Evolutionary conservation across 2,329 filamentous ascomycete genomes (phyloP).

Genomic region (Aureobasidium melanogenum): DNA sequence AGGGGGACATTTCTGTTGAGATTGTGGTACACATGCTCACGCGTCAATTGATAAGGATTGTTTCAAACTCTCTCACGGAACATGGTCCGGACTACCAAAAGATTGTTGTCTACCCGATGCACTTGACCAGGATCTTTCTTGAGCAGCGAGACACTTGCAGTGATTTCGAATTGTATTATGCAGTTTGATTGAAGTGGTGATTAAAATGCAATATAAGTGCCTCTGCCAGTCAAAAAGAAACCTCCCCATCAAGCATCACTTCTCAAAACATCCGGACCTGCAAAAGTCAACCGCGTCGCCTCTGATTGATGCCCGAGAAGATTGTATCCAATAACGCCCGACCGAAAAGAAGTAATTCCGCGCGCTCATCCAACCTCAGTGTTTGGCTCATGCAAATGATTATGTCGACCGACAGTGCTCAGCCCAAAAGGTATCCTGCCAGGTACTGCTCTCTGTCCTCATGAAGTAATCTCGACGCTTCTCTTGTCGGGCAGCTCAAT

Average conservation of each 20-base stretch:
- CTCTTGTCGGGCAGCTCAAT: conserved; percentile 10
- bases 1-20: no score
- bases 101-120: neutral
- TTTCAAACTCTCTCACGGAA: no score
- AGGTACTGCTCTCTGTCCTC: neutral
- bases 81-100: neutral
- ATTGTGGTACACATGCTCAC: neutral
- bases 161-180: neutral
- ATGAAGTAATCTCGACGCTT: conserved; percentile 8
- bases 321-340: neutral
- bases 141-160: neutral
- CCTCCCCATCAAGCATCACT: neutral
- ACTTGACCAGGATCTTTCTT: neutral
- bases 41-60: neutral
- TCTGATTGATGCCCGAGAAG: neutral
- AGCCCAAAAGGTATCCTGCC: neutral
- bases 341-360: neutral
- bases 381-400: neutral
- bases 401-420: neutral
- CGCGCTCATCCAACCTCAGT: neutral
- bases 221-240: neutral
- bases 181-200: neutral
- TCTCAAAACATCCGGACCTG: neutral
- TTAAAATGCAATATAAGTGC: conserved; percentile 4
- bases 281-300: neutral